phyloP scores from a whole-genome alignment of 2,329 filamentous ascomycete genomes.

The Cladosporium sp. region DNA sequence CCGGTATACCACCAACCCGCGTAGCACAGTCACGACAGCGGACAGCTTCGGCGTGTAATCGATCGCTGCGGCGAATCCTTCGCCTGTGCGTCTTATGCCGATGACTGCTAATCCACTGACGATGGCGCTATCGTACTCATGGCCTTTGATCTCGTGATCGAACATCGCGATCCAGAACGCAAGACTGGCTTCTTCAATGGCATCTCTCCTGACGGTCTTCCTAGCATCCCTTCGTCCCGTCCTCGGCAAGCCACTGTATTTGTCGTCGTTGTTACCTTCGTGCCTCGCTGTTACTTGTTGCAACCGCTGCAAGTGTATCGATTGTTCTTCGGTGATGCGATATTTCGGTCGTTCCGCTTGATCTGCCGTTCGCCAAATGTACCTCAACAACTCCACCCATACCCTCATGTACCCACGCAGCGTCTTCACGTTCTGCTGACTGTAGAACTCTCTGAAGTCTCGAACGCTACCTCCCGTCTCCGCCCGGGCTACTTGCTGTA shows the following conservation, averaged over 20 bases:
- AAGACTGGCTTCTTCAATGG: neutral
- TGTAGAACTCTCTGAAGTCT: neutral
- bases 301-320: neutral
- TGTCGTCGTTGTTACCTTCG: neutral
- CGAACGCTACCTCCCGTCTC: neutral
- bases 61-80: conserved; percentile 1
- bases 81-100: neutral
- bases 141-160: neutral
- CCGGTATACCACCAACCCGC: conserved; percentile 10
- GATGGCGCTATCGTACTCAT: neutral
- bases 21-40: conserved; percentile 11
- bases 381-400: neutral
- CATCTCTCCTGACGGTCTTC: neutral
- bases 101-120: conserved; percentile 2
- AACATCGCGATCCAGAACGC: neutral
- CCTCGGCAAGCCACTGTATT: too few species aligned
- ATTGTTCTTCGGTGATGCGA: neutral
- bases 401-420: neutral
- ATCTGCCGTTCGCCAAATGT: neutral
- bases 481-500: neutral
- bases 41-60: conserved; percentile 9
- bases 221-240: too few species aligned
- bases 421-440: neutral
- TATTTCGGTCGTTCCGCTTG: neutral
- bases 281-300: neutral